Base-by-base conservation (phyloP, 164 flowering plant genomes). In the Protea cynaroides region DNA sequence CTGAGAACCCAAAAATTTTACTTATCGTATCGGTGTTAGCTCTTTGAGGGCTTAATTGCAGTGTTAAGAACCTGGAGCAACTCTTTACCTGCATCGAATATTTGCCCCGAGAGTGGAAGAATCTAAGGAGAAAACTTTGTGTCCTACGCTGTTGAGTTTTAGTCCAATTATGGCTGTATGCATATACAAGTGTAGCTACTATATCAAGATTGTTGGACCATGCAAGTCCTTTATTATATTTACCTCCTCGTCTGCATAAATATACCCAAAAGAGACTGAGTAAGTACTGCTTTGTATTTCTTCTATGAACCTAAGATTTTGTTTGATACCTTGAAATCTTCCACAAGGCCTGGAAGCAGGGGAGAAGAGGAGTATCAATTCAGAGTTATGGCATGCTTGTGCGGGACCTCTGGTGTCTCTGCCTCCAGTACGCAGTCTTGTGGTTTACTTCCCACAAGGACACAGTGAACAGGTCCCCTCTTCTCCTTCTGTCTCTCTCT, bases 341-440 rank as follows among this genome's bases (percentile, higher is more conserved):
- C 52, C 14, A 58, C 25, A 67, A 66, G 58, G 23, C 58, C 53
- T 62, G 59, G 23, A 13, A 69, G 56, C 86, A 90, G 93, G 90
- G 59, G 96, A 90, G 64, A 82, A 80, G 66, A 92, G 78, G 79
- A 78, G 52, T 59, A 90, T 87, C n/a, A 90, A 90, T 81, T 93
- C 96, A 59, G 98, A 93, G 74, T 68, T 93, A 76, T 93, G 98
- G 97, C 97, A 93, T 77, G 98, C 97, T 71, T 93, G 98, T 84
- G 98, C 98, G 0, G 98, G 98, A 44, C 96, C 98, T 24, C 76
- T 93, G 71, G 91, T 93, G 72, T 85, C 95, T 62, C 69, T 90
- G 74, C 98, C 98, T 56, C 95, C 94, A 22, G 90, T 86, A 43
- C 96, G 98, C 44, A 90, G 98, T 65, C 93, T 90, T 46, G 96